Percentiles rank a stretch among this genome's conserved stretches.
phyloP scores from a whole-genome alignment of 2,329 filamentous ascomycete species.

The Fusarium nelsonii region DNA sequence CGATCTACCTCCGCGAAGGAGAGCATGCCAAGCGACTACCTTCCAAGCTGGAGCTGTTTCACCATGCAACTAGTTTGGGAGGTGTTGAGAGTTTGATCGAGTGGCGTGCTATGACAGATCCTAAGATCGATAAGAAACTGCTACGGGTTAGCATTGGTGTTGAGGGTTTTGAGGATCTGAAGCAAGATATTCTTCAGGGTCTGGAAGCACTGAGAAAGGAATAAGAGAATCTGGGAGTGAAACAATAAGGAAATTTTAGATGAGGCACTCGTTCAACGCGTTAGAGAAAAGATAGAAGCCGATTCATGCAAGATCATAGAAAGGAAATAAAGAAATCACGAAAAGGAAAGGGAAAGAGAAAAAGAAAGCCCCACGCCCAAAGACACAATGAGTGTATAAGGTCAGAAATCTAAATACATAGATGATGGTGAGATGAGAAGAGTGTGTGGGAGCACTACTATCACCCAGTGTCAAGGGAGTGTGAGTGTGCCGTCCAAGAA shows the following conservation, averaged over 20 bases:
- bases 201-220: conserved; percentile 65
- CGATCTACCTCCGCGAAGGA: conserved; percentile 73
- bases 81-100: conserved; percentile 97
- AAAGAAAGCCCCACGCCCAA: conserved; percentile 2
- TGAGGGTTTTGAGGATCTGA: conserved; percentile 87
- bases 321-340: conserved; percentile 13
- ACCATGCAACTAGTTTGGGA: conserved; percentile 93
- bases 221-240: conserved; percentile 1
- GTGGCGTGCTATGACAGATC: conserved; percentile 93
- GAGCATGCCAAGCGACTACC: conserved; percentile 76
- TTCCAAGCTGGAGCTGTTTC: conserved; percentile 83
- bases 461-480: conserved; percentile 16
- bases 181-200: conserved; percentile 76
- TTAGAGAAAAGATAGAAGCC: background rate
- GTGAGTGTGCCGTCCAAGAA: conserved; percentile 2
- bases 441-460: conserved; percentile 1
- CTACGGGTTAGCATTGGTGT: conserved; percentile 87
- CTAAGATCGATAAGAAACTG: conserved; percentile 75
- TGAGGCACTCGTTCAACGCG: background rate
- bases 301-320: background rate
- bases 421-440: conserved; percentile 6
- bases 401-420: conserved; percentile 2
- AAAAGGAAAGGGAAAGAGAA: background rate
- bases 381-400: background rate
- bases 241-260: background rate